Base-by-base conservation (phyloP, 257 asterid species). In the Nyctanthes arbortristis region DNA sequence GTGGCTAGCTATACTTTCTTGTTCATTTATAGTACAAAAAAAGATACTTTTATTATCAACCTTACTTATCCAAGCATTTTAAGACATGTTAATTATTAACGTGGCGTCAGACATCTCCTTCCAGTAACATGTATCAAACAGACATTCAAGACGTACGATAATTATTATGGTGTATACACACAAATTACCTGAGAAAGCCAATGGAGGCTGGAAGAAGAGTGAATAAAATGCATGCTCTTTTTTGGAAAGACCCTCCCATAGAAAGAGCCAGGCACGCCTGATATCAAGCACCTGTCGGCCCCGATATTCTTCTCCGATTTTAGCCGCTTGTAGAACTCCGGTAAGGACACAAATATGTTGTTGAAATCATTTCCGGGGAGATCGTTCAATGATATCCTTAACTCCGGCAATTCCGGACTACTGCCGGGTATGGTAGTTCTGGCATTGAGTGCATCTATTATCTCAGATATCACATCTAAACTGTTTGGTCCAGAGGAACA, bases 281-380 rank as follows among this genome's bases (percentile, higher is more conserved):
- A 75, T 22, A 89, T 31, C 11, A 79, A 89, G 70, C 90, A 89
- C 2, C 43, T 56, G 2, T 80, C 81, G 1, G 32, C 5, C 2
- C 63, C 76, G 0, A 73, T 55, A 8, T 80, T 83, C 55, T 68
- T 81, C 4, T 79, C 82, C 54, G 13, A 35, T 4, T 66, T 24
- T 4, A 81, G 60, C 37, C 70, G 77, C 20, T 57, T 12, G 75
- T 77, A 75, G 33, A 86, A 85, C 6, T 57, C 83, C 7, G 96
- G 92, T 82, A 90, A 70, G 10, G 82, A 77, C 61, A 30, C 14
- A 66, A 88, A 77, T 32, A 90, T 29, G 7, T 47, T 36, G 63
- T 88, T 90, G 82, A 90, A 88, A 61, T 90, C 97, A 59, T 86
- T 90, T 7, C 82, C 80, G 0, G 92, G 94, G 39, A 90, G 97